Percentiles rank a stretch among this genome's conserved stretches.
phyloP scores from a whole-genome alignment of 495 filamentous ascomycete species.

The Chlorociboria aeruginascens region DNA sequence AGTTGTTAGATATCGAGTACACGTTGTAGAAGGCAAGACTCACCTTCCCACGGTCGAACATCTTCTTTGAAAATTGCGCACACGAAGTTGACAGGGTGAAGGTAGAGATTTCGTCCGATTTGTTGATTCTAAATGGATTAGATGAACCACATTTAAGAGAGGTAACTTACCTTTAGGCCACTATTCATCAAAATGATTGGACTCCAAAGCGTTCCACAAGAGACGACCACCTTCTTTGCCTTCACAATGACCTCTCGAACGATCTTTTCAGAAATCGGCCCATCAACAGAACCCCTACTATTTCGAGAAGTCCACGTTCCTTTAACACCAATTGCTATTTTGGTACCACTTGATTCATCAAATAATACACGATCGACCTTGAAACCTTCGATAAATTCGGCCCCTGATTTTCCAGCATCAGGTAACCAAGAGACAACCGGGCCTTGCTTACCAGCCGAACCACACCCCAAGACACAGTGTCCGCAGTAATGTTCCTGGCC shows the following conservation, averaged over 20 bases:
- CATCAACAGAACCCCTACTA: slow-evolving; percentile 41
- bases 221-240: slow-evolving; percentile 74
- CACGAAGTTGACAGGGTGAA: slow-evolving; percentile 60
- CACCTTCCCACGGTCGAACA: slow-evolving; percentile 66
- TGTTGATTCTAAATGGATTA: slow-evolving; percentile 50
- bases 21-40: background rate
- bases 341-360: slow-evolving; percentile 38
- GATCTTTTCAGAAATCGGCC: slow-evolving; percentile 29
- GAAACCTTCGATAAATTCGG: slow-evolving; percentile 71
- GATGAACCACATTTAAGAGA: background rate
- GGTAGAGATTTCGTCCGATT: slow-evolving; percentile 72
- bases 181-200: slow-evolving; percentile 67
- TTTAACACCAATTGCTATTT: slow-evolving; percentile 51
- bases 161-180: slow-evolving; percentile 38
- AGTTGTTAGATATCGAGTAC: background rate
- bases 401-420: slow-evolving; percentile 63
- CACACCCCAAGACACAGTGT: slow-evolving; percentile 69
- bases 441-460: slow-evolving; percentile 59
- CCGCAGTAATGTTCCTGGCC: slow-evolving; percentile 62
- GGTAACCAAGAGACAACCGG: slow-evolving; percentile 66
- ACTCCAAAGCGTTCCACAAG: slow-evolving; percentile 57
- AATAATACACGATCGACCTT: slow-evolving; percentile 56
- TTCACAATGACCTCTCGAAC: slow-evolving; percentile 53
- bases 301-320: slow-evolving; percentile 68
- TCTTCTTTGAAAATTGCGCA: slow-evolving; percentile 53